phyloP scores from a whole-genome alignment of 148 eudicot genomes.

The Rheum nobile region DNA sequence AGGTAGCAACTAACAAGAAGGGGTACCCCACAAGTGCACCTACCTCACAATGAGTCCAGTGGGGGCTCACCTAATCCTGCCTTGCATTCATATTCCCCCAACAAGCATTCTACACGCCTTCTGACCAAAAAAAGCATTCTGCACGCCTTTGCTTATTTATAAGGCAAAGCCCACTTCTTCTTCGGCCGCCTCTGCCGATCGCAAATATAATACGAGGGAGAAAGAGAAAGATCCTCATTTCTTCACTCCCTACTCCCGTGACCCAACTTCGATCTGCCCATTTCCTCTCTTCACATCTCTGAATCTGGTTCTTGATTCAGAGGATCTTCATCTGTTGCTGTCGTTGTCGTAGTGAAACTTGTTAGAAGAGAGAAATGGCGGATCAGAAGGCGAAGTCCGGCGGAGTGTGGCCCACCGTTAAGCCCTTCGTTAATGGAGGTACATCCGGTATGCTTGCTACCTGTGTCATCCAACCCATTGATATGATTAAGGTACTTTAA shows the following conservation, averaged over 20 bases:
- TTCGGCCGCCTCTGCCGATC: not conserved
- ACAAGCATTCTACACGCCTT: too few relatives aligned
- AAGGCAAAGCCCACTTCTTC: not conserved
- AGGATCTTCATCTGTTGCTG: not conserved
- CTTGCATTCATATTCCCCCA: too few relatives aligned
- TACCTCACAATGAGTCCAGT: not conserved
- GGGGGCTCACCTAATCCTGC: not conserved
- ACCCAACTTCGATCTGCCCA: not conserved
- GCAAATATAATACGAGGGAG: not conserved
- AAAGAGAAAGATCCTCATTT: not conserved
- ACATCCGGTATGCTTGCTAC: constrained; percentile 16
- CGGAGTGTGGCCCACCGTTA: constrained; percentile 12
- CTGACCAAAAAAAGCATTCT: not conserved
- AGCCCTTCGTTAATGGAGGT: constrained; percentile 17
- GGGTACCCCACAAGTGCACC: not conserved
- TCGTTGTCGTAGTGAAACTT: not conserved
- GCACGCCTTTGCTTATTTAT: not conserved
- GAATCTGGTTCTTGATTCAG: constrained; percentile 3
- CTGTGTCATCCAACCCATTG: constrained; percentile 13
- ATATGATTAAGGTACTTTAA: constrained; percentile 8
- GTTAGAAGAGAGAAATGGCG: constrained; percentile 7
- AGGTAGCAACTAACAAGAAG: not conserved
- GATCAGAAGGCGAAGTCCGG: not conserved
- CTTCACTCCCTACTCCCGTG: not conserved
- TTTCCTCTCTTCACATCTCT: not conserved